Conservation (phyloP, 371 early-diverging fungal genomes). For the Batkoa obscura region DNA sequence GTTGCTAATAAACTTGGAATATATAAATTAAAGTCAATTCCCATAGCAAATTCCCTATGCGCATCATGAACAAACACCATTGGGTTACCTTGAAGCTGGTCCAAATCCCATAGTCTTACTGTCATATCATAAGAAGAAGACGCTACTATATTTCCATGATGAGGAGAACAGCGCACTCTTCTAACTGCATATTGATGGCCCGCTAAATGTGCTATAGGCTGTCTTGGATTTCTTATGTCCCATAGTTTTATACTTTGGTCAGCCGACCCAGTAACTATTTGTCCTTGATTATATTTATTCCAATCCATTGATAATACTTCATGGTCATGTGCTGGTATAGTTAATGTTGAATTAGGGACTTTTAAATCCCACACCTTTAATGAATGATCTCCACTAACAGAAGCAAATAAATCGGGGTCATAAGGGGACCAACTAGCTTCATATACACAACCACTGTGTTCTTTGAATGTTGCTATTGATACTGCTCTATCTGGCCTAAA, state of each 20-base stretch:
- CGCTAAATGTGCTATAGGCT: slow-evolving; percentile 39
- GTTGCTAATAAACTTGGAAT: slow-evolving; percentile 68
- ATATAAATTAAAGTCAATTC: slow-evolving; percentile 76
- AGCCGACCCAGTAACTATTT: slow-evolving; percentile 61
- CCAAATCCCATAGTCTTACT: slow-evolving; percentile 76
- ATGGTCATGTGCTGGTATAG: slow-evolving; percentile 67
- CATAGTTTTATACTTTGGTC: slow-evolving; percentile 75
- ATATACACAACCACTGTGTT: slow-evolving; percentile 76
- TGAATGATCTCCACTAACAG: slow-evolving; percentile 74
- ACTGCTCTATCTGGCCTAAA: slow-evolving; percentile 66
- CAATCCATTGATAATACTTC: slow-evolving; percentile 82
- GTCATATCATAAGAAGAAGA: slow-evolving; percentile 88
- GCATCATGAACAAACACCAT: slow-evolving; percentile 44
- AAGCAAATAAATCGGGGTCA: slow-evolving; percentile 53
- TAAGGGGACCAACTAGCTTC: slow-evolving; percentile 72
- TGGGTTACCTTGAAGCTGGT: slow-evolving; percentile 22
- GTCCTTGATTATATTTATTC: slow-evolving; percentile 73
- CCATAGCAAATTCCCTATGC: slow-evolving; percentile 89
- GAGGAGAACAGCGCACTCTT: slow-evolving; percentile 77
- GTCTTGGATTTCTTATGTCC: slow-evolving; percentile 64
- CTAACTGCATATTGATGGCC: slow-evolving; percentile 86
- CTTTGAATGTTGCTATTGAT: slow-evolving; percentile 67
- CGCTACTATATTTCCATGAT: slow-evolving; percentile 53
- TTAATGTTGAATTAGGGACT: slow-evolving; percentile 35
- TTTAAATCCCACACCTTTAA: slow-evolving; percentile 73